These are phyloP conservation scores for Salvia miltiorrhiza DNA, from an alignment of 257 asterid genomes.

Conservation along the genomic window DNA sequence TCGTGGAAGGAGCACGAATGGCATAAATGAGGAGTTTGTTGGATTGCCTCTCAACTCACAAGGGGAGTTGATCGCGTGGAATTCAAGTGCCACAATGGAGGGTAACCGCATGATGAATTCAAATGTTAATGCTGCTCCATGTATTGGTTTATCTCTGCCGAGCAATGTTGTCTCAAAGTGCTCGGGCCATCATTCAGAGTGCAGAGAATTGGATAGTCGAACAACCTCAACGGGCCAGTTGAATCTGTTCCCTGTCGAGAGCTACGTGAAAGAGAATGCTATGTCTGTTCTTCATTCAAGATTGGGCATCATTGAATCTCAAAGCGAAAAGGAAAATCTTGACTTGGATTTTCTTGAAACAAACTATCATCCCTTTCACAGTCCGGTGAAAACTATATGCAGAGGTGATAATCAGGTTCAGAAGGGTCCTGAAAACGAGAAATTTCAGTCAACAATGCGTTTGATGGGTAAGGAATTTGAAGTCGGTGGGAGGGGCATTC, in stretches of 20 bases:
- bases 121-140: constrained; percentile 22
- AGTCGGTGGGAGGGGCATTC: constrained; percentile 39
- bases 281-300: constrained; percentile 34
- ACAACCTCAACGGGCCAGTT: constrained; percentile 29
- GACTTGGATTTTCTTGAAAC: constrained; percentile 20
- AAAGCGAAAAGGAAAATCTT: constrained; percentile 17
- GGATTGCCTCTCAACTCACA: constrained; percentile 78
- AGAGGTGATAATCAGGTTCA: constrained; percentile 29
- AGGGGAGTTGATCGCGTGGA: constrained; percentile 51
- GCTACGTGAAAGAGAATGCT: constrained; percentile 29
- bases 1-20: constrained; percentile 24
- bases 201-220: constrained; percentile 28
- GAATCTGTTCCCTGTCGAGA: constrained; percentile 32
- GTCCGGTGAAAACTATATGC: constrained; percentile 20
- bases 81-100: constrained; percentile 35
- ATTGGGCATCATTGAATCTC: constrained; percentile 32
- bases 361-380: constrained; percentile 22
- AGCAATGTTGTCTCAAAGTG: constrained; percentile 12
- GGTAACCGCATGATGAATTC: constrained; percentile 31
- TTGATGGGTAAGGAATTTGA: constrained; percentile 73
- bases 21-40: constrained; percentile 31
- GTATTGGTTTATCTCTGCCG: constrained; percentile 29
- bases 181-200: constrained; percentile 23
- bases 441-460: constrained; percentile 56
- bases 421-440: constrained; percentile 31